Conservation (phyloP, 78 protist species). For the Trichosphaerium sp. region DNA sequence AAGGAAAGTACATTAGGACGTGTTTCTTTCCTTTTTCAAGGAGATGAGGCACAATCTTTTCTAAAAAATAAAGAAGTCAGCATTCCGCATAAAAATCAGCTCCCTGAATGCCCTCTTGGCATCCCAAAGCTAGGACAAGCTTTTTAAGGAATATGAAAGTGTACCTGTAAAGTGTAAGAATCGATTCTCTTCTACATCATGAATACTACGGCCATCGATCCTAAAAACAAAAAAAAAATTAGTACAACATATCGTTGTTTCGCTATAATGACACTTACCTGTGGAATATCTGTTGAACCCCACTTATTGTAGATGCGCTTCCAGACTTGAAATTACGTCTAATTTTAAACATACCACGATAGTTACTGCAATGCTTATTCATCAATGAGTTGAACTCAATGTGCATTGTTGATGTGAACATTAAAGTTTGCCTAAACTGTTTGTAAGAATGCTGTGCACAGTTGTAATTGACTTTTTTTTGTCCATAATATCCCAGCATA, state of each 20-base stretch:
- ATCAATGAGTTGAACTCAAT: conserved; percentile 52
- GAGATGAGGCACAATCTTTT: conserved; percentile 17
- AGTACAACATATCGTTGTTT: conserved; percentile 6
- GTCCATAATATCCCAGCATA: conserved; percentile 15
- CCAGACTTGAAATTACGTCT: conserved; percentile 6
- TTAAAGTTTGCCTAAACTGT: conserved; percentile 50
- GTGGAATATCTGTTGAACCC: conserved; percentile 45
- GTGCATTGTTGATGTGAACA: conserved; percentile 10
- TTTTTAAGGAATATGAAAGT: background rate
- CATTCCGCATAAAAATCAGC: background rate
- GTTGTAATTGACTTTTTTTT: no score
- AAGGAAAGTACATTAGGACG: conserved; percentile 35
- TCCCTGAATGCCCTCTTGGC: background rate
- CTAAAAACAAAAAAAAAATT: background rate
- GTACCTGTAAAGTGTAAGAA: no score
- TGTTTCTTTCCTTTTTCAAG: background rate
- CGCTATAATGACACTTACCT: background rate
- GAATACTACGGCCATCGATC: background rate
- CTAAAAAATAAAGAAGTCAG: background rate
- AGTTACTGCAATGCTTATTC: conserved; percentile 12
- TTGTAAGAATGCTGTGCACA: background rate
- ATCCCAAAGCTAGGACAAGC: background rate
- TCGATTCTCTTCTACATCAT: background rate
- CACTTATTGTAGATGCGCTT: conserved; percentile 1
- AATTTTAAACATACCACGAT: background rate